phyloP scores from a whole-genome alignment of 441 rosid species.

The Corymbia citriodora region DNA sequence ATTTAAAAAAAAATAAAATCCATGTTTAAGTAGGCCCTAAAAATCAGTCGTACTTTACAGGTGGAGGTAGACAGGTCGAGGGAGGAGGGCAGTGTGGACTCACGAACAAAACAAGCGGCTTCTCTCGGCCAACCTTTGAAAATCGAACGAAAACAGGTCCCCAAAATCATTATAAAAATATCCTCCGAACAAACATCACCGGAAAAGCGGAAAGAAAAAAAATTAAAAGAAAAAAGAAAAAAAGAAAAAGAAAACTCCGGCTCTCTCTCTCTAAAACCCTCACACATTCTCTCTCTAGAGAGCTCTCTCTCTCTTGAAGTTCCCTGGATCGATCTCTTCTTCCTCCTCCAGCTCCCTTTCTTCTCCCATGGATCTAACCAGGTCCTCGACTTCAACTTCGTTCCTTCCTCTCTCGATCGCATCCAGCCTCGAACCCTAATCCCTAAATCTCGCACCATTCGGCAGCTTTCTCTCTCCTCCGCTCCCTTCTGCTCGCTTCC shows the following conservation, averaged over 20 bases:
- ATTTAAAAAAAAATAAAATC: background rate
- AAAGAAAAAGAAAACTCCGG: background rate
- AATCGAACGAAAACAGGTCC: background rate
- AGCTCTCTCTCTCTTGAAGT: background rate
- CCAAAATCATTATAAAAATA: background rate
- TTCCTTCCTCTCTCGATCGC: background rate
- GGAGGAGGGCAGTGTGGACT: background rate
- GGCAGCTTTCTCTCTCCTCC: background rate
- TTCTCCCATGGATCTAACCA: background rate
- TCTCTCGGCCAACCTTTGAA: constrained; percentile 5
- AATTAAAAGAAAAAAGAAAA: background rate
- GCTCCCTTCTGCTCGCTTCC: background rate
- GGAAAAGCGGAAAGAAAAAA: background rate
- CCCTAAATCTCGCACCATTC: background rate
- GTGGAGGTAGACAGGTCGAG: background rate
- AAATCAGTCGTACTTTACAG: background rate
- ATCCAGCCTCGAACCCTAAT: background rate
- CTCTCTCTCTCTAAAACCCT: background rate
- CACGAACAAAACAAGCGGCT: background rate
- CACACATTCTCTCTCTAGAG: background rate
- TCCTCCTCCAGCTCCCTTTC: background rate
- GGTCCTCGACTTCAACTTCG: background rate
- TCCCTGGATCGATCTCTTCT: background rate
- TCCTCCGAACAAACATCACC: background rate
- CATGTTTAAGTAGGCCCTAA: background rate